phyloP scores from a whole-genome alignment of 805 yeast species.

The Isabelozyma heimii region DNA sequence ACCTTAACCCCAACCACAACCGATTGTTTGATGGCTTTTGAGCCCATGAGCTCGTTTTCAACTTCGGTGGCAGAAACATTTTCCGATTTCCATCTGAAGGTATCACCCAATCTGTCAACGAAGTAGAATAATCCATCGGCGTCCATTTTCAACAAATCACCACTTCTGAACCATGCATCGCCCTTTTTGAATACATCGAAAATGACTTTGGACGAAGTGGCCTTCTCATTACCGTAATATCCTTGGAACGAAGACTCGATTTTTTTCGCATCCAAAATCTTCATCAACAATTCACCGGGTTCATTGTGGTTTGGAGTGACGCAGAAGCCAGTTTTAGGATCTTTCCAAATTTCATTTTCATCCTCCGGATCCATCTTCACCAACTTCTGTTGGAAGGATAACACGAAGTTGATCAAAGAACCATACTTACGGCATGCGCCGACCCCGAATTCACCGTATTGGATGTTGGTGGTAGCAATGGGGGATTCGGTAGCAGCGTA shows the following conservation, averaged over 20 bases:
- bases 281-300: constrained; percentile 88
- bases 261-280: constrained; percentile 58
- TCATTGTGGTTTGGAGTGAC: constrained; percentile 52
- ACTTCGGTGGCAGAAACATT: constrained; percentile 93
- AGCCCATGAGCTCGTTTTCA: constrained; percentile 65
- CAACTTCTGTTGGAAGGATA: constrained; percentile 54
- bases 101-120: constrained; percentile 91
- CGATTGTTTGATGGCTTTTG: constrained; percentile 52
- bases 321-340: constrained; percentile 63
- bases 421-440: constrained; percentile 90
- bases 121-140: constrained; percentile 70
- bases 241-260: constrained; percentile 85
- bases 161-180: constrained; percentile 89
- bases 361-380: constrained; percentile 81
- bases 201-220: constrained; percentile 73
- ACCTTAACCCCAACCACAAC: constrained; percentile 87
- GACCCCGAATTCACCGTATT: constrained; percentile 72
- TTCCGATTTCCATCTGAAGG: constrained; percentile 95
- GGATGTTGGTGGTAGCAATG: constrained; percentile 78
- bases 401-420: constrained; percentile 47
- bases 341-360: constrained; percentile 66
- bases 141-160: constrained; percentile 76
- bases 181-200: constrained; percentile 77
- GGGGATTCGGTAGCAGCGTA: constrained; percentile 95
- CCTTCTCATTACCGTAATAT: constrained; percentile 74